phyloP scores from a whole-genome alignment of 441 rosid species.

The Brassica hybrid region DNA sequence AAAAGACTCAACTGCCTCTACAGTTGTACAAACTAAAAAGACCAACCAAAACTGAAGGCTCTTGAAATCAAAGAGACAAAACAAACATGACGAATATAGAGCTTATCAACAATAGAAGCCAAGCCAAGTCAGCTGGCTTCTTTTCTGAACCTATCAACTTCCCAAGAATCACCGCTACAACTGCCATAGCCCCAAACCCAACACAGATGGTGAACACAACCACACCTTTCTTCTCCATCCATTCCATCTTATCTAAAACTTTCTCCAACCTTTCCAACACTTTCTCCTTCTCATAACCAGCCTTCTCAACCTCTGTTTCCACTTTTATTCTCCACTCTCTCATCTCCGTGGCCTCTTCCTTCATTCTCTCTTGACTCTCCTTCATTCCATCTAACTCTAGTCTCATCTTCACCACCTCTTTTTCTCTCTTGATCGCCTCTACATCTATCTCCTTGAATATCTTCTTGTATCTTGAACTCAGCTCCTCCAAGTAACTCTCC shows the following conservation, averaged over 20 bases:
- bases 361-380: constrained; percentile 53
- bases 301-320: constrained; percentile 47
- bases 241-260: constrained; percentile 53
- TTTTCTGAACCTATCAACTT: constrained; percentile 21
- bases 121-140: constrained; percentile 53
- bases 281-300: constrained; percentile 52
- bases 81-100: constrained; percentile 35
- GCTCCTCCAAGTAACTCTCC: constrained; percentile 83
- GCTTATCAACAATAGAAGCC: constrained; percentile 59
- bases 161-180: constrained; percentile 39
- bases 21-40: background rate
- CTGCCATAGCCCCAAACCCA: constrained; percentile 59
- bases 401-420: constrained; percentile 51
- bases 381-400: constrained; percentile 54
- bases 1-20: background rate
- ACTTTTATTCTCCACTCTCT: constrained; percentile 65
- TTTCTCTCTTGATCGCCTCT: constrained; percentile 61
- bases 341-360: constrained; percentile 53
- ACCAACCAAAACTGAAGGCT: constrained; percentile 26
- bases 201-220: constrained; percentile 59
- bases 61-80: constrained; percentile 40
- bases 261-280: constrained; percentile 30
- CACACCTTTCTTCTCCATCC: constrained; percentile 76
- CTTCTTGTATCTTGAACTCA: constrained; percentile 63
- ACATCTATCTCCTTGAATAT: constrained; percentile 72